Evolutionary conservation across 805 yeast genomes (phyloP), one percentile per base, ranked within the genome.

Genomic region (Nakazawaea peltata): DNA sequence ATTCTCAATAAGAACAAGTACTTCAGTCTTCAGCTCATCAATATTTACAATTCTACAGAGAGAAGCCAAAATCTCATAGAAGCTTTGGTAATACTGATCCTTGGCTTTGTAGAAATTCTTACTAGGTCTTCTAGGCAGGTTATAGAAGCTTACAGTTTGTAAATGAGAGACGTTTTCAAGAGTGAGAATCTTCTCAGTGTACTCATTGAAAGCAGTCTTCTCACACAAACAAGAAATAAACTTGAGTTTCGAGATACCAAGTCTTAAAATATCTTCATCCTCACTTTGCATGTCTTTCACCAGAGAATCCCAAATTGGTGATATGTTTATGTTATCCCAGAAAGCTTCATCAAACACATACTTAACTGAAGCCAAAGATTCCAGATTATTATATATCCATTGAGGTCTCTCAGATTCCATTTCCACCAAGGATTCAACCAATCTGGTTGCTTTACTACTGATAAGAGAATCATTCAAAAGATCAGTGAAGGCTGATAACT

Each of bases 101-200:
- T 56, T 63, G 4, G 61, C 46, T 43, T 67, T 71, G 42, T 71
- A 69, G 40, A 67, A 68, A 31, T 55, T 45, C 14, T 47, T 56
- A 13, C 46, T 48, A 8, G 46, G 12, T 10, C 28, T 47, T 16
- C 29, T 44, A 10, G 53, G 47, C 10, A 38, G 41, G 4, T 44
- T 42, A 13, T 27, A 17, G 30, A 56, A 50, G 0, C 50, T 46
- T 2, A 24, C 26, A 14, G 21, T 22, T 2, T 42, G 42, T 22
- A 63, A 43, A 2, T 32, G 28, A 11, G 39, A 13, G n/a, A 67
- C 34, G 5, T 40, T 41, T 0, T 39, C 36, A 3, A 54, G 24
- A 2, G 36, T 37, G 6, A 57, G 27, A 30, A 36, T 8, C 25
- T 7, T 22, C n/a, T 32, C 41, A 19, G 48, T 42, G 27, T 30